Evolutionary conservation across 768 basidiomycete genomes (phyloP), one percentile per base, ranked within the genome.

Genomic region (Suillus cothurnatus): DNA sequence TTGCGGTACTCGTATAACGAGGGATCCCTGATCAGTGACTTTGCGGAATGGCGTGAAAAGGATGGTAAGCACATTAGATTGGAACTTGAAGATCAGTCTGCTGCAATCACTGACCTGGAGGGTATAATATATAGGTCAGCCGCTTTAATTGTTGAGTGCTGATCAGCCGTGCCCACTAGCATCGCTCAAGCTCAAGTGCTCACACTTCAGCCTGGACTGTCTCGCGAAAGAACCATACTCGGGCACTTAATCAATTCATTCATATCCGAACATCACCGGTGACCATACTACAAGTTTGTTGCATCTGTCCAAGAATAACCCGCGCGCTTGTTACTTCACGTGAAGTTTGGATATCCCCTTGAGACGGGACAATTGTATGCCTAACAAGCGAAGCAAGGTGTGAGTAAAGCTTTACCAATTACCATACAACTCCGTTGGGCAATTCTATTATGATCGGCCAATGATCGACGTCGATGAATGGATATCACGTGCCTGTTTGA

Each of bases 311-410:
- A 26, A 49, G 47, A 49, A 49, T 49, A 26, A 49, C 23, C 12
- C 15, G 23, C 23, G 14, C 23, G 14, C 14, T 7, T 49, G 23
- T 49, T 26, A 26, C 23, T 49, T 49, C 23, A 15, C 23, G 49
- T 15, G 14, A 15, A 6, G 14, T 26, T 26, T 23, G 4, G 45
- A 2, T 4, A 23, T 4, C 49, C 14, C 17, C 23, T 49, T 15
- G 26, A 26, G 49, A 7, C 14, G 23, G 49, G 55, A 15, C 23
- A 28, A 50, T 36, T 60, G 67, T 56, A 61, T 70, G 47, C 47
- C 39, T 64, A 64, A 28, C 45, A 58, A n/a, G 67, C 17, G 7
- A 7, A 17, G 23, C 6, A 15, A 6, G 47, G 47, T 6, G 23
- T 49, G 23, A 15, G 14, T 50, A 17, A 50, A 50, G 15, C 49